Evolutionary conservation across 148 eudicot species (phyloP), one percentile per base, ranked within the genome.

Genomic region (Rhododendron henanense): DNA sequence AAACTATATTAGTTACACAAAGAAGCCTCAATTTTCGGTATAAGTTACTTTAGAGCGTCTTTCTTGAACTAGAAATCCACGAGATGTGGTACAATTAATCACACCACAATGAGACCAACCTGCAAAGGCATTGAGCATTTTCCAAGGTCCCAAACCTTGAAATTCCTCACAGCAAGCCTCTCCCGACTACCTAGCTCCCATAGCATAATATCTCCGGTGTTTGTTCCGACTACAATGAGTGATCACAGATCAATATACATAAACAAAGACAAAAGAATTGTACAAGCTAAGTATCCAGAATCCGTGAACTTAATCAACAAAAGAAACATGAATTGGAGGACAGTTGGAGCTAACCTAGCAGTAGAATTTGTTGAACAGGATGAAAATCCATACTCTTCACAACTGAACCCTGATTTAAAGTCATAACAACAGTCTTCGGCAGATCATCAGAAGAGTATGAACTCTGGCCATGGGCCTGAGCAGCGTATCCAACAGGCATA

Each of bases 311-410:
- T 53, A 75, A 37, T 53, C 55, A 67, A n/a, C 6, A 31, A 28
- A 73, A 5, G n/a, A 37, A 75, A 53, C 86, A 75, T 5, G 21
- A 74, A 35, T 50, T 45, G 74, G 37, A n/a, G 13, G 45, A 25
- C 13, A 0, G 78, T 61, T 77, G 88, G 80, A 78, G 73, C 93
- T 87, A 86, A 95, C 99, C 99, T 91, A 97, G 93, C 81, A 97
- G 96, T 82, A 97, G 81, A 89, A 86, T 90, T 79, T 93, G 95
- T 82, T 95, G 98, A 78, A 88, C 69, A 39, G 98, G 98, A 88
- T 97, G 99, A 85, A 97, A 97, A 90, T 97, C 99, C 91, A 95
- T 88, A 92, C 98, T 97, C 92, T 91, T 95, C 75, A 94, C 95
- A 55, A 92, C 85, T 87, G 99, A 94, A 80, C 98, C 98, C 91